Evolutionary conservation across 1,284 basidiomycete genomes (phyloP), one percentile per base, ranked within the genome.

Genomic region (Stygiomarasmius scandens): DNA sequence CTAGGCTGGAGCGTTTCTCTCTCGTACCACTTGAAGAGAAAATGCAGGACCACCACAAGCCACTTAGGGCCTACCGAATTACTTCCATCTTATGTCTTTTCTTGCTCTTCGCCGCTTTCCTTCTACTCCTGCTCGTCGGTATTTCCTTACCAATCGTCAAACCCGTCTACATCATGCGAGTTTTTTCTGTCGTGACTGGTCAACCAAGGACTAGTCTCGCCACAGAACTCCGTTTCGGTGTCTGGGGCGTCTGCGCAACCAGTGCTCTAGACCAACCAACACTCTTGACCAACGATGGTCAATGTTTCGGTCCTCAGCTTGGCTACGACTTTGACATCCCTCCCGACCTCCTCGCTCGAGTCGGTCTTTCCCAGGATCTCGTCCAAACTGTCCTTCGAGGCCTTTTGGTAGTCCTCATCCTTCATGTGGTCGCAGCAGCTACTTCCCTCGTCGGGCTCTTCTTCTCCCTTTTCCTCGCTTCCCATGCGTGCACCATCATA

Each of bases 141-240:
- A 72, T 93, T 59, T 92, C 89, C 5, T 71, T 88, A 23, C 84
- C 90, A 2, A 87, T 93, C 70, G 84, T 87, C 70, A 87, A 88
- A 68, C 69, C 82, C 32, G 81, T 93, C 46, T 90, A 89, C 70
- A 76, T 93, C 24, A 74, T 93, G 48, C 66, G 76, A 45, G 71
- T 93, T 54, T 66, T 77, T 24, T 80, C 84, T 3, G 73, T 68
- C 2, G 56, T 72, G 5, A 64, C 68, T 2, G 61, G 61, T 32
- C 67, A 72, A 48, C 76, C 78, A 2, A 61, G 67, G 27, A 83
- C 85, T 4, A 78, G 76, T 61, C 69, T 84, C n/a, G 85, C 83
- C 5, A 87, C 84, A 2, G 75, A 79, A 61, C 69, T 91, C 22
- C 77, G 82, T 32, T 90, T 91, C 61, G 89, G 89, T 1, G 85